A percentile compares a stretch with the other conserved stretches of the same genome.
phyloP scores from a whole-genome alignment of 495 filamentous ascomycete genomes.

The Aspergillus bridgeri region DNA sequence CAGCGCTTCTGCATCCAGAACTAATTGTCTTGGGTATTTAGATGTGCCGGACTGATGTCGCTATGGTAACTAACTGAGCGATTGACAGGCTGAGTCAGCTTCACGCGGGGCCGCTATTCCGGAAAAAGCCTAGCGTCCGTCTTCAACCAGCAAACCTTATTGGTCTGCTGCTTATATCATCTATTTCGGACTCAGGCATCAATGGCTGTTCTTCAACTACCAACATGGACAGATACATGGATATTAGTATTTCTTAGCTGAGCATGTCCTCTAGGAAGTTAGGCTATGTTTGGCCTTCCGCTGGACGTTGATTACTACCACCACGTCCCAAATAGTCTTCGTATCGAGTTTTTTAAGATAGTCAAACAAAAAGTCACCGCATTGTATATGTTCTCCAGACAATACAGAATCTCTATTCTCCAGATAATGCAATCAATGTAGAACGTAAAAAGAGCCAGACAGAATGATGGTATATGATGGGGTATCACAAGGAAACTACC shows the following conservation, averaged over 20 bases:
- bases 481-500: constrained; percentile 19
- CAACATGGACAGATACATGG: too few relatives aligned
- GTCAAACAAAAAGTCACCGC: not conserved
- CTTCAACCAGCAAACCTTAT: not conserved
- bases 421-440: not conserved
- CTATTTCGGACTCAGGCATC: not conserved
- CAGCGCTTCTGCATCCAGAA: not conserved
- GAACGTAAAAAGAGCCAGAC: not conserved
- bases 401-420: not conserved
- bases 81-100: not conserved
- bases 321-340: not conserved
- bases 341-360: too few relatives aligned
- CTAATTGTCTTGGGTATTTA: not conserved
- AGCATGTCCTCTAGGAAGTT: too few relatives aligned
- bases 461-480: constrained; percentile 1
- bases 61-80: constrained; percentile 7
- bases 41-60: constrained; percentile 2
- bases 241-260: too few relatives aligned
- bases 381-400: not conserved
- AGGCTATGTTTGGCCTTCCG: too few relatives aligned
- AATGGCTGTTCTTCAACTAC: too few relatives aligned
- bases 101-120: not conserved
- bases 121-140: not conserved
- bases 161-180: not conserved
- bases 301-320: too few relatives aligned